Conservation (phyloP, 1,284 basidiomycete species). For the Vanrija sp. region DNA sequence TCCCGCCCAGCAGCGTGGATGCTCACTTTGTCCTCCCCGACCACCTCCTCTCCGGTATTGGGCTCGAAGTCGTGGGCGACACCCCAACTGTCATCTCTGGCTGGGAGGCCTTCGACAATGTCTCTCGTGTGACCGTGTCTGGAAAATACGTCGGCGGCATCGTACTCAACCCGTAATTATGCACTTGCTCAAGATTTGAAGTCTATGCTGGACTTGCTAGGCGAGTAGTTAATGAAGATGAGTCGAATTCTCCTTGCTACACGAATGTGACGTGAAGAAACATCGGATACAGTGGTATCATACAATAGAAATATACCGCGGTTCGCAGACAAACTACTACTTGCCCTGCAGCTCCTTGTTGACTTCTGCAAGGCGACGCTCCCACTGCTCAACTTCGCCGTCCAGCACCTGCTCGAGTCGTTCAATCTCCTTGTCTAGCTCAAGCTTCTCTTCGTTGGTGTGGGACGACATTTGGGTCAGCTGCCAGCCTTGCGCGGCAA, state of each 20-base stretch:
- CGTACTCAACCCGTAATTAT: conserved; percentile 6
- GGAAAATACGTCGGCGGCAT: conserved; percentile 14
- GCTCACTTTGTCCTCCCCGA: conserved; percentile 50
- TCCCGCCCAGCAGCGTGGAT: conserved; percentile 30
- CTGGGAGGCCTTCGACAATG: conserved; percentile 4
- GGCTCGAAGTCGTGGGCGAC: conserved; percentile 40
- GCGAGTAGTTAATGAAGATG: no score
- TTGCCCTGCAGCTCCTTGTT: conserved; percentile 47
- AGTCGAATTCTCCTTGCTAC: no score
- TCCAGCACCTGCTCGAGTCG: conserved; percentile 39
- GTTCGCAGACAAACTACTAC: not conserved
- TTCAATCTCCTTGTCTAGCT: conserved; percentile 51
- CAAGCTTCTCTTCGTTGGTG: conserved; percentile 39
- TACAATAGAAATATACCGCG: not conserved
- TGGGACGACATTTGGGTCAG: conserved; percentile 34
- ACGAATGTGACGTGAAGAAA: not conserved
- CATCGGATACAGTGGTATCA: not conserved
- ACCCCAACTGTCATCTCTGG: not conserved
- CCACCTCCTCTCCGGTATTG: conserved; percentile 44
- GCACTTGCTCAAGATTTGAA: not conserved
- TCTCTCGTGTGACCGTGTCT: conserved; percentile 3
- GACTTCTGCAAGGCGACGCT: conserved; percentile 64
- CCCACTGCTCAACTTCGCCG: conserved; percentile 62
- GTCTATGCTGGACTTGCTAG: not conserved
- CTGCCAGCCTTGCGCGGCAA: conserved; percentile 41